Evolutionary conservation across 2,329 filamentous ascomycete species (phyloP), one percentile per base, ranked within the genome.

Genomic region (Fusarium nygamai): DNA sequence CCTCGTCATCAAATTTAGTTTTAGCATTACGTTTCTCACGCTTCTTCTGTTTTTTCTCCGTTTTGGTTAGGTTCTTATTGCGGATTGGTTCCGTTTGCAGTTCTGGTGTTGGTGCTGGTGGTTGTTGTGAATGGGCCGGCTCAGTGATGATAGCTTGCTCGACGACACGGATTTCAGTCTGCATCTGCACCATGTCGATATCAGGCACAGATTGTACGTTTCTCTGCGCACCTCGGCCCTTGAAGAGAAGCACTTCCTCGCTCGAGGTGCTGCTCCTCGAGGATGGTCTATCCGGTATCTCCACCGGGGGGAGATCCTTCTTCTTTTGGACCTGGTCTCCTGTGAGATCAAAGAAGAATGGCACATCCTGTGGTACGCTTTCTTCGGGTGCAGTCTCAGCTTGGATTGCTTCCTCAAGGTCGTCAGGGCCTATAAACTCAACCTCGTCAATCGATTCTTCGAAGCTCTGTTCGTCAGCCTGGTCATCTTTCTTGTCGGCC

Each of bases 211-310:
- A 41, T 44, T 76, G 78, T 17, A 66, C 29, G 61, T 70, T 80
- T 77, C 74, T 64, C 77, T 80, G 79, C 66, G 64, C 64, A 63
- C 83, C 82, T 61, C 91, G 86, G 44, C 91, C 91, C 66, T 85
- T 88, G 79, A 93, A 94, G 1, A 94, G 78, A 53, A 95, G 90
- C 10, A 94, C 85, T 73, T 98, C 82, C 17, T 82, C 93, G 77
- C 92, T 93, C 1, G 92, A 93, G 53, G 68, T 79, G 41, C 72
- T 79, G 16, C 78, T 77, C 29, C 73, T 70, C 4, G 77, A 79
- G 2, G 58, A 69, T 11, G 71, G 59, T 43, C 72, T 69, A 14
- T 77, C 73, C 20, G 77, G 73, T 20, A 75, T 64, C 19, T 69
- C 34, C 14, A 75, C 46, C 1, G 61, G 33, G 24, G 51, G 31